Evolutionary conservation across 768 basidiomycete species (phyloP), one percentile per base, ranked within the genome.

Genomic region (Termitomyces sp.): DNA sequence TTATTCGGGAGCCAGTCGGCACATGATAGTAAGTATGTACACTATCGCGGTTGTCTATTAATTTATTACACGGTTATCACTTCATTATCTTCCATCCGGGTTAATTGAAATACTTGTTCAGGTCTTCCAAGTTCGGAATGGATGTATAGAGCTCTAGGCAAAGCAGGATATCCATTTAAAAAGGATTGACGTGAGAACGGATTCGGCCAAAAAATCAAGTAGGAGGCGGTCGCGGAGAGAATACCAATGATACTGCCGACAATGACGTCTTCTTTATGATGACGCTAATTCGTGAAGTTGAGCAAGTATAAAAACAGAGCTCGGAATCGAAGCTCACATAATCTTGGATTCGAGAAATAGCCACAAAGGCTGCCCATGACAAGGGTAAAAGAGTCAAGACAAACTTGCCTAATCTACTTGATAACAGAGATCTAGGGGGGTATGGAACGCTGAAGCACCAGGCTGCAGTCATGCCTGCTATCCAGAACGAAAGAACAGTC

Each of bases 241-340:
- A 79, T 72, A 35, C 87, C 87, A 49, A 88, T 81, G 24, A 81
- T 60, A 57, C 80, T 78, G 26, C 87, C 87, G 9, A 80, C 82
- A 54, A 87, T 78, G 14, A 87, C 80, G 64, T 88, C 87, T 68
- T 86, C 86, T 67, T 80, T 82, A 68, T 86, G 84, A 66, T 88
- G 86, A 62, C 81, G 71, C 86, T 87, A 65, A 20, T 58, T 43
- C 30, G 28, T 36, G 40, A 41, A 54, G 1, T 33, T 28, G 38
- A 30, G 20, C 13, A 32, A 38, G 22, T 38, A 26, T 18, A 28
- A 30, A 30, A 20, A 40, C 10, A 8, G 14, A 49, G 28, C 33
- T 32, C 13, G 20, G 22, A 20, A 51, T 24, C 36, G 55, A 55
- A n/a, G 45, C 84, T 62, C 48, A 86, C 87, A 64, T 87, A 82